These are phyloP conservation scores for Lotmaria passim DNA, from an alignment of 208 protist species.

Conservation along the genomic window DNA sequence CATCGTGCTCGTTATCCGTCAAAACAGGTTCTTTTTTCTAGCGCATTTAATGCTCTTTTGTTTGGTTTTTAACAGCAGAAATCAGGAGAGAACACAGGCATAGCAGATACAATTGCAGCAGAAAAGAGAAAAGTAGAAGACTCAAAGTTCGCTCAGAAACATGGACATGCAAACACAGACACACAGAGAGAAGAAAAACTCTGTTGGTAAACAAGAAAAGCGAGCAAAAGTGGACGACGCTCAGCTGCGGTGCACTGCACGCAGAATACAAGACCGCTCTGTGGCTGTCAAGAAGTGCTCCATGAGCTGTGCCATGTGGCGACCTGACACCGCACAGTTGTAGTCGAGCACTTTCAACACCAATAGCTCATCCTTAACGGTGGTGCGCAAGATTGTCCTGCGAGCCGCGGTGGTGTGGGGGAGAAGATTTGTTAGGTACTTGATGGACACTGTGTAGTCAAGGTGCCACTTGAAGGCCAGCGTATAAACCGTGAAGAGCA, in stretches of 20 bases:
- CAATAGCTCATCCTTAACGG: constrained; percentile 32
- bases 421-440: constrained; percentile 59
- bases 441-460: constrained; percentile 63
- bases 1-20: no score
- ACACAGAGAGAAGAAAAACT: no score
- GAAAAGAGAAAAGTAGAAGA: not conserved
- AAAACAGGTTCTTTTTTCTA: not conserved
- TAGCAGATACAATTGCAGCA: not conserved
- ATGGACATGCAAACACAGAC: no score
- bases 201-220: no score
- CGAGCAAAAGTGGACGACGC: no score
- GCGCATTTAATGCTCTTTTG: no score
- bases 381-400: constrained; percentile 22
- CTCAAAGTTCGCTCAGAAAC: not conserved
- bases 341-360: constrained; percentile 55
- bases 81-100: not conserved
- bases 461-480: constrained; percentile 82
- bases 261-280: constrained; percentile 45
- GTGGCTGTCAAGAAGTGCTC: constrained; percentile 55
- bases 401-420: constrained; percentile 33
- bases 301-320: constrained; percentile 45
- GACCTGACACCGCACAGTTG: constrained; percentile 47
- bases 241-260: constrained; percentile 11
- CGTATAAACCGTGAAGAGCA: constrained; percentile 67
- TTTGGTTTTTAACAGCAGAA: no score